These are phyloP conservation scores for Chlorella sp. DNA, from an alignment of 139 green algal species.

Conservation along the genomic window DNA sequence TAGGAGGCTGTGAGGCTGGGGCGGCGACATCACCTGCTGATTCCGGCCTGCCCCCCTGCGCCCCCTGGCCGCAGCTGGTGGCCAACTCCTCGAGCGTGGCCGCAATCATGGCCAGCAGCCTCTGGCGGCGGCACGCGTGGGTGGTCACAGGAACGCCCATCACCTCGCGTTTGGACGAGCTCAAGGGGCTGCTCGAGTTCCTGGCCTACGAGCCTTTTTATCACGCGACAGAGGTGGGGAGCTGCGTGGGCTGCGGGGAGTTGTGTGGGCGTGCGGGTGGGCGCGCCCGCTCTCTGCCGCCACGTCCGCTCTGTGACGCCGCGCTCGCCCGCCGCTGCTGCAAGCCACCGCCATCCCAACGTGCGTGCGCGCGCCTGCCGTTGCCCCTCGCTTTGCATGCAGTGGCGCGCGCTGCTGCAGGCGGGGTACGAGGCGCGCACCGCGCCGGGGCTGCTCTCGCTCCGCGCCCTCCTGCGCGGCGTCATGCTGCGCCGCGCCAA, in stretches of 20 bases:
- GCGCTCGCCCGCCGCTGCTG: no score
- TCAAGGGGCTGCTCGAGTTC: constrained; percentile 63
- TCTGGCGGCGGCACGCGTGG: constrained; percentile 67
- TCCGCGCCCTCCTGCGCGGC: constrained; percentile 48
- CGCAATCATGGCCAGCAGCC: constrained; percentile 43
- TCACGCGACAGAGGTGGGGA: background rate
- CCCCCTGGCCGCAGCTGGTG: no score
- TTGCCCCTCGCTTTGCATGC: no score
- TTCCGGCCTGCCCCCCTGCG: no score
- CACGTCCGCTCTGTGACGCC: no score
- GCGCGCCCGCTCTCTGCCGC: no score
- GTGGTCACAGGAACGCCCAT: constrained; percentile 62
- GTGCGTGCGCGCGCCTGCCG: no score
- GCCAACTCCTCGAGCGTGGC: constrained; percentile 54
- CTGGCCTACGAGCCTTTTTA: constrained; percentile 54
- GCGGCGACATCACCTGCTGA: no score
- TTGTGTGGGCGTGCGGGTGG: no score
- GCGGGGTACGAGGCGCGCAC: background rate
- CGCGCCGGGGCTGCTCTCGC: constrained; percentile 23
- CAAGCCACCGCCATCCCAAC: no score
- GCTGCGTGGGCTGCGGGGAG: no score
- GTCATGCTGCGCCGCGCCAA: constrained; percentile 65
- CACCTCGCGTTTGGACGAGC: constrained; percentile 33
- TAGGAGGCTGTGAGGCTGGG: no score
- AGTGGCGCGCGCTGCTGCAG: constrained; percentile 43